Percentiles rank a stretch among this genome's conserved stretches.
Evolutionary conservation across 179 eudicot species (phyloP).

Genomic region (Drosera spatulata): DNA sequence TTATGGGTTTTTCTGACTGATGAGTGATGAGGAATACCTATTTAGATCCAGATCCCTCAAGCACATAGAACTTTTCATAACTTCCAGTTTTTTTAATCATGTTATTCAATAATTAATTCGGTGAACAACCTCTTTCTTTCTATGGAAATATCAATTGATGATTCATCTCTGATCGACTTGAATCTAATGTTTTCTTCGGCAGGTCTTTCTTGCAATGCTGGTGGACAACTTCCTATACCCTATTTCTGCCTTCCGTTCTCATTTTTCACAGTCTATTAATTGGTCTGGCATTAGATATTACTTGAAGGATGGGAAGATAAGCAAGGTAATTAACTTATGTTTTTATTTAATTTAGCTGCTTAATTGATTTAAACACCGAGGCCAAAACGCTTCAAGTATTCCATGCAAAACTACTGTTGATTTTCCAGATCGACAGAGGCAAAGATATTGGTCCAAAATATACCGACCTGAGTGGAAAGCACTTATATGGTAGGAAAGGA

Average conservation of each 20-base stretch:
- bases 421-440: conserved; percentile 78
- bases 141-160: too few species aligned
- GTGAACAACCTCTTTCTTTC: too few species aligned
- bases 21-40: too few species aligned
- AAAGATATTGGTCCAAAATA: conserved; percentile 71
- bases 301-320: conserved; percentile 77
- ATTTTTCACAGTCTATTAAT: conserved; percentile 75
- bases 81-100: too few species aligned
- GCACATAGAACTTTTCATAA: too few species aligned
- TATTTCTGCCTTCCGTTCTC: conserved; percentile 69
- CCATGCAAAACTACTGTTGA: too few species aligned
- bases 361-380: too few species aligned
- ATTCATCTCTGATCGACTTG: neutral
- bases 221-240: conserved; percentile 93
- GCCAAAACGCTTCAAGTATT: too few species aligned
- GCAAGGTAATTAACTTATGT: conserved; percentile 35
- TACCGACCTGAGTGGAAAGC: conserved; percentile 88
- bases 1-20: too few species aligned
- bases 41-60: too few species aligned
- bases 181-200: conserved; percentile 21
- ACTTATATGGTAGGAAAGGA: conserved; percentile 59
- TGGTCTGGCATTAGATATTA: conserved; percentile 95
- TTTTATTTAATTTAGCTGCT: neutral
- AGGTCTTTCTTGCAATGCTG: conserved; percentile 91
- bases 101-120: too few species aligned